A percentile compares a stretch with the other conserved stretches of the same genome.
Conservation (phyloP, 1,139 yeast genomes). For the Geotrichum phurueaensis region DNA sequence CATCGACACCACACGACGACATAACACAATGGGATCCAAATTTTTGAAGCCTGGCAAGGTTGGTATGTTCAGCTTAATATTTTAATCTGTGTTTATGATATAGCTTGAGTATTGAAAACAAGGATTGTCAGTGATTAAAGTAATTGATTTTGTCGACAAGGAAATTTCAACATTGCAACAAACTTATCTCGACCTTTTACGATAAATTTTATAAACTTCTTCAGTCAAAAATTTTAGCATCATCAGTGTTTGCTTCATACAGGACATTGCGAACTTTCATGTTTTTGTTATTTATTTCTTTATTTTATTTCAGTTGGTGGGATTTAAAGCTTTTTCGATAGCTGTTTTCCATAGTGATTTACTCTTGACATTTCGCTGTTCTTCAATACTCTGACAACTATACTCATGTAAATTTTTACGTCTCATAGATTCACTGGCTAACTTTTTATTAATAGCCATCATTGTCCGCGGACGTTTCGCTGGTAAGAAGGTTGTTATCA, state of each 20-base stretch:
- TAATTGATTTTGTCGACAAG: background rate
- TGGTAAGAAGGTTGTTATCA: constrained; percentile 99
- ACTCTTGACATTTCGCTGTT: background rate
- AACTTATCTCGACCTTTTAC: background rate
- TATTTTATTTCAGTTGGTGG: background rate
- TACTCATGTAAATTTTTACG: background rate
- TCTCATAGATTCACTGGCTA: background rate
- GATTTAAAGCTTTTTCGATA: background rate
- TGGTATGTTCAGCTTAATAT: constrained; percentile 65
- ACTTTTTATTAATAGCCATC: constrained; percentile 58
- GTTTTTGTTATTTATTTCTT: background rate
- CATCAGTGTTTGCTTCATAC: background rate
- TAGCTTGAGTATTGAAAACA: background rate
- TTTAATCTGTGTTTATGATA: background rate
- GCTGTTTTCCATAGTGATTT: background rate
- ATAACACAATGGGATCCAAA: constrained; percentile 49
- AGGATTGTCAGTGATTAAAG: background rate
- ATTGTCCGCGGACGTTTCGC: constrained; percentile 99
- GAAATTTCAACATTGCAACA: background rate
- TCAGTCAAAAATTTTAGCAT: background rate
- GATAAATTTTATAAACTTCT: background rate
- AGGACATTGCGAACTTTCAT: background rate
- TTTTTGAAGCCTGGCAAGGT: constrained; percentile 99
- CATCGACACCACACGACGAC: constrained; percentile 21
- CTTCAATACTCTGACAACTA: background rate